Base-by-base conservation (phyloP, 1,284 basidiomycete species). In the Cutaneotrichosporon sp. region DNA sequence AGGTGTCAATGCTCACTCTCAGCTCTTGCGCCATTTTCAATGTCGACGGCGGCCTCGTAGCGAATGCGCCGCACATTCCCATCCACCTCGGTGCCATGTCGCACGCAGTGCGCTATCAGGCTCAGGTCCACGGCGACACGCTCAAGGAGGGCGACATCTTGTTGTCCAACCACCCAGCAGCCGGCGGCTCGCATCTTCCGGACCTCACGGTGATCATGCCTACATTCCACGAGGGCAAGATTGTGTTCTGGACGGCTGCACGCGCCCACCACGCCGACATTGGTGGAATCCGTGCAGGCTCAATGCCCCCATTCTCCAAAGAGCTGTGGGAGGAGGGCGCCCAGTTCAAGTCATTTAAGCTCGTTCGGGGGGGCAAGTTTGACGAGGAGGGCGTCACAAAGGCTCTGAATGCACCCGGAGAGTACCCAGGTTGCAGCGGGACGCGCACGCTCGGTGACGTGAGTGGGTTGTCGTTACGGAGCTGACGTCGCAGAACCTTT, bases 321-420 rank as follows among this genome's bases (percentile, higher is more conserved):
- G 73, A 72, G 35, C 60, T 77, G 7, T 75, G 68, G 61, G 72
- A 79, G 48, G 77, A 79, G 56, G 77, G 77, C 2, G 77, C 77
- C 0, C 68, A 74, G 51, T 71, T 77, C 58, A 63, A 59, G 41
- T 66, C 64, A 4, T 66, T 92, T 94, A 83, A 66, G 48, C 63
- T 70, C n/a, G 66, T 72, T 42, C 60, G 64, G 23, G 63, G 50
- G 36, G 70, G 70, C 36, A 58, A 65, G 37, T 72, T 72, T 58
- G 66, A 72, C 53, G 67, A 69, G 47, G 80, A 86, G 43, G 87
- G 86, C 0, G 76, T 97, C 12, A 74, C 85, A 17, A 84, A 87
- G 63, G 82, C 88, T 61, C 86, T 97, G 82, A 86, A 88, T n/a
- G 84, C 85, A 56, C 93, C 94, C 0, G 86, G 85, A 4, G 80